These are phyloP conservation scores for Ploettnerulaceae sp. DNA, from an alignment of 2,329 filamentous ascomycete species.

Conservation along the genomic window DNA sequence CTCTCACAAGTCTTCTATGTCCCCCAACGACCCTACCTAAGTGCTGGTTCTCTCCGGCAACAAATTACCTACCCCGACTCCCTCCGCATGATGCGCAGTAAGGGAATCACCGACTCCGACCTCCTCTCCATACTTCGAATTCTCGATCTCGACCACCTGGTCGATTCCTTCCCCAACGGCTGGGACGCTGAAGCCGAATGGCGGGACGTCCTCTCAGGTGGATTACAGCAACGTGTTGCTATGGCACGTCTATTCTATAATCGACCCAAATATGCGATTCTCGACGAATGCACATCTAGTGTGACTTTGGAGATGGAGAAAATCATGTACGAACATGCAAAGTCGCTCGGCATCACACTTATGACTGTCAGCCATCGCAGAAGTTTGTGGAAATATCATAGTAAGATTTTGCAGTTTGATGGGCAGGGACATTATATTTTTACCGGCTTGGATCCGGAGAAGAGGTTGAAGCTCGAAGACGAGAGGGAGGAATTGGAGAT, in stretches of 20 bases:
- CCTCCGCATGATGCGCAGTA: constrained; percentile 78
- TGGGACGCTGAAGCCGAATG: constrained; percentile 97
- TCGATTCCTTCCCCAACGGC: constrained; percentile 68
- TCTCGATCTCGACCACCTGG: constrained; percentile 77
- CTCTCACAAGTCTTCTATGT: constrained; percentile 98
- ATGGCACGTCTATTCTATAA: constrained; percentile 97
- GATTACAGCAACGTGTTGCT: constrained; percentile 90
- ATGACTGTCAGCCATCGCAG: constrained; percentile 94
- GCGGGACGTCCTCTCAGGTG: constrained; percentile 88
- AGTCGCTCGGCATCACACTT: constrained; percentile 83
- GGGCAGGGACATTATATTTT: constrained; percentile 91
- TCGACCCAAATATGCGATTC: constrained; percentile 83
- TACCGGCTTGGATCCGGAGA: constrained; percentile 82
- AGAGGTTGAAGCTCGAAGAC: constrained; percentile 80
- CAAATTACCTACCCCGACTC: constrained; percentile 96
- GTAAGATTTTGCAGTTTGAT: constrained; percentile 91
- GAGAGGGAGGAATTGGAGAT: constrained; percentile 93
- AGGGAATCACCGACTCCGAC: constrained; percentile 76
- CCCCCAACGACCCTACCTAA: constrained; percentile 90
- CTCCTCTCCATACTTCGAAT: constrained; percentile 70
- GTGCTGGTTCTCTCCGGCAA: constrained; percentile 84
- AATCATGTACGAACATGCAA: constrained; percentile 96
- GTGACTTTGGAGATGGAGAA: constrained; percentile 95
- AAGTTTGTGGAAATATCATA: constrained; percentile 95
- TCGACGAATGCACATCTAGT: constrained; percentile 93